Conservation (phyloP, 2,329 filamentous ascomycete genomes). For the Fusarium napiforme region DNA sequence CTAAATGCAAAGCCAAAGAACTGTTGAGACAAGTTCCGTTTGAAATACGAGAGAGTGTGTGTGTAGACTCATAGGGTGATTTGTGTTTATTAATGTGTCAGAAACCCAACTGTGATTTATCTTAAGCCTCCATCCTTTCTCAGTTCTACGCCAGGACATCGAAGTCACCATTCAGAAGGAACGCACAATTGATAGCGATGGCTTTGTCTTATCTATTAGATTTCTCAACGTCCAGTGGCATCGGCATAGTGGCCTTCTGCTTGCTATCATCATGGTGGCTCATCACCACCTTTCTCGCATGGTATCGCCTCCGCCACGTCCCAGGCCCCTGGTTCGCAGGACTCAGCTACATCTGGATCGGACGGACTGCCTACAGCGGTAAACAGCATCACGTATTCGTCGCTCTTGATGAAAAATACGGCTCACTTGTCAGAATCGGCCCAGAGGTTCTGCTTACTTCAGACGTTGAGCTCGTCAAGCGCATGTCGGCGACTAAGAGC, state of each 20-base stretch:
- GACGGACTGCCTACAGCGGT: neutral
- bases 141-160: rapidly evolving
- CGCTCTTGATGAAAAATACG: neutral
- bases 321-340: neutral
- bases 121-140: too few species aligned
- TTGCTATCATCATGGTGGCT: neutral
- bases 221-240: rapidly evolving
- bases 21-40: rapidly evolving
- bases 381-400: neutral
- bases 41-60: too few species aligned
- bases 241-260: rapidly evolving
- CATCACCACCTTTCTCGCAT: neutral
- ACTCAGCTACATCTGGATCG: conserved; percentile 7
- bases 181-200: too few species aligned
- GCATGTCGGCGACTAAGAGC: neutral
- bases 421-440: neutral
- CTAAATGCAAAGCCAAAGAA: neutral
- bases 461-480: neutral
- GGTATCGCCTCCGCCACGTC: neutral
- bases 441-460: neutral
- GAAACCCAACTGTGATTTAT: rapidly evolving
- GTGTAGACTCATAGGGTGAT: too few species aligned
- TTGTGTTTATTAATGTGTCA: neutral
- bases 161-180: too few species aligned
- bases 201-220: neutral